These are phyloP conservation scores for Penicillium hordei DNA, from an alignment of 2,329 filamentous ascomycete species.

Conservation along the genomic window DNA sequence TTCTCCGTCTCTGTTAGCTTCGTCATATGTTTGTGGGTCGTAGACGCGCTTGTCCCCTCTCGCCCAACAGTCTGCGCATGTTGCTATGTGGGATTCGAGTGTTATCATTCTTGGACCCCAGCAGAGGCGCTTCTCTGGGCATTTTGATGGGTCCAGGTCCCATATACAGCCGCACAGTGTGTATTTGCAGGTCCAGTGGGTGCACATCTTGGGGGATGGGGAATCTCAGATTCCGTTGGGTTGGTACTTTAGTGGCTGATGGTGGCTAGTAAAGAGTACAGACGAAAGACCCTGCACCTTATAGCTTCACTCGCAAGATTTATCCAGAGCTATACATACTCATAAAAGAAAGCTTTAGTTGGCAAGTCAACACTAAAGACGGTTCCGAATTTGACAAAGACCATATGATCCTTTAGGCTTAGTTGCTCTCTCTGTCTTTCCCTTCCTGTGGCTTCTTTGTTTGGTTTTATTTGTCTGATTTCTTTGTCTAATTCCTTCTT, in stretches of 20 bases:
- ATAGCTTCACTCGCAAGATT: neutral
- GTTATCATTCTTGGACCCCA: constrained; percentile 10
- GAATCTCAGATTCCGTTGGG: neutral
- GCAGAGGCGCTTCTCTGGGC: constrained; percentile 4
- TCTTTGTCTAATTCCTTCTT: neutral
- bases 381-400: neutral
- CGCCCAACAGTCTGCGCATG: constrained; percentile 21
- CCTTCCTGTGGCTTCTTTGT: neutral
- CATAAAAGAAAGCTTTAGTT: neutral
- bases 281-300: neutral
- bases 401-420: neutral
- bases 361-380: too few relatives aligned
- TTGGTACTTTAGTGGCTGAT: neutral
- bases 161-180: constrained; percentile 28
- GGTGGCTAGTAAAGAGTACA: too few relatives aligned
- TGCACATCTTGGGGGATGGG: constrained; percentile 18
- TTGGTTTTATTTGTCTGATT: neutral
- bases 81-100: constrained; percentile 10
- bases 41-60: constrained; percentile 8
- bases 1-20: neutral
- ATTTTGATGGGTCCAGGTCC: constrained; percentile 12
- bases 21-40: neutral
- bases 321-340: neutral
- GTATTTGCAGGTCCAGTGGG: constrained; percentile 18
- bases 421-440: neutral